Conservation (phyloP, 306 rosid species). For the Gillenia trifoliata region DNA sequence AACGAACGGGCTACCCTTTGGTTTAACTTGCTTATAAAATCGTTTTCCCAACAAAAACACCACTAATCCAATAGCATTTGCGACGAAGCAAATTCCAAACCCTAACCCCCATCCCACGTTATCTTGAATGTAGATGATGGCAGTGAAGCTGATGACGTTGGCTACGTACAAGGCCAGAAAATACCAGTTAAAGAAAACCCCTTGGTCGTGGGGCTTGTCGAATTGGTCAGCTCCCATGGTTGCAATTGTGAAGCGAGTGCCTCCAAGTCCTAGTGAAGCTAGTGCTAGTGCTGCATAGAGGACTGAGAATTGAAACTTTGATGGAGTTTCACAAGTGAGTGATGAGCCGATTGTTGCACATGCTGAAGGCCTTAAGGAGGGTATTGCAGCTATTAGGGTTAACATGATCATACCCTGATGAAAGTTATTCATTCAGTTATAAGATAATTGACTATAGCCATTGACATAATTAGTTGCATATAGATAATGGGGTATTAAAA, state of each 20-base stretch:
- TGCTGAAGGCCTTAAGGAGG: constrained; percentile 22
- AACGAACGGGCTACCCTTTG: constrained; percentile 36
- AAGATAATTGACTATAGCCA: not conserved
- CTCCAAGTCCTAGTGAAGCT: constrained; percentile 32
- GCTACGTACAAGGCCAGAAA: constrained; percentile 27
- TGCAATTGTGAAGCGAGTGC: constrained; percentile 39
- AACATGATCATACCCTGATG: constrained; percentile 24
- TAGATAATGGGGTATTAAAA: too few relatives aligned
- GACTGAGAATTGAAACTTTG: constrained; percentile 28
- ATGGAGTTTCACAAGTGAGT: constrained; percentile 16
- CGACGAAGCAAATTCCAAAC: constrained; percentile 20
- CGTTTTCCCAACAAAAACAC: constrained; percentile 27
- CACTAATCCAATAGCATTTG: constrained; percentile 1
- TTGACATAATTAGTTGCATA: too few relatives aligned
- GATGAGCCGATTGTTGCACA: constrained; percentile 16
- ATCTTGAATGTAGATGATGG: constrained; percentile 31
- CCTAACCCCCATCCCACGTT: constrained; percentile 44
- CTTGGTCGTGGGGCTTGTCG: constrained; percentile 14
- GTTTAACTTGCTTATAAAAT: constrained; percentile 26
- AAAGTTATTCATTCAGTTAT: not conserved
- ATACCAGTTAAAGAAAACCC: constrained; percentile 37
- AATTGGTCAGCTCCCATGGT: constrained; percentile 40
- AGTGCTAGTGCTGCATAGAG: constrained; percentile 24
- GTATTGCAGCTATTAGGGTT: constrained; percentile 27
- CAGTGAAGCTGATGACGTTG: constrained; percentile 18